Conservation (phyloP, 805 yeast genomes). For the Candida verbasci region DNA sequence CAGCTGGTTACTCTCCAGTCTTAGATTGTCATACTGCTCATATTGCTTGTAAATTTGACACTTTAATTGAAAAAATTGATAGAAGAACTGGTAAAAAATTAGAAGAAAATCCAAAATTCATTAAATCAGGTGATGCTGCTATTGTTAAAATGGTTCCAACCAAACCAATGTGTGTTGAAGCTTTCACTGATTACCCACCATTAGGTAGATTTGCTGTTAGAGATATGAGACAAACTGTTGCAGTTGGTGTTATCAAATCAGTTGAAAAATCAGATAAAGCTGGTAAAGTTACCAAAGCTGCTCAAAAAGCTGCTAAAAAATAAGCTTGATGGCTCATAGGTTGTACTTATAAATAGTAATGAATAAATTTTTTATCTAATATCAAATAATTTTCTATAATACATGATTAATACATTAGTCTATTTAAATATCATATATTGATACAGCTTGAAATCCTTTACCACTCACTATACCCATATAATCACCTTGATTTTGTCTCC, state of each 20-base stretch:
- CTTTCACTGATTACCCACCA: constrained; percentile 43
- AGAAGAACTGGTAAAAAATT: constrained; percentile 53
- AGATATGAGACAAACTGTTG: constrained; percentile 99
- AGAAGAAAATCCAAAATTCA: constrained; percentile 30
- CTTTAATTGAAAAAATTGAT: constrained; percentile 79
- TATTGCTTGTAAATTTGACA: constrained; percentile 84
- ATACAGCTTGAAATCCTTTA: constrained; percentile 64
- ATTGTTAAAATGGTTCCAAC: constrained; percentile 40
- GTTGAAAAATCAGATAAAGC: constrained; percentile 46
- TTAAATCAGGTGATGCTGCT: constrained; percentile 38
- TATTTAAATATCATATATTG: constrained; percentile 11
- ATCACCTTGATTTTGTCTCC: constrained; percentile 63
- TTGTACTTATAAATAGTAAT: constrained; percentile 2
- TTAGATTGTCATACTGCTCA: constrained; percentile 92
- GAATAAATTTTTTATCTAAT: not conserved
- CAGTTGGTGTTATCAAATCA: constrained; percentile 96
- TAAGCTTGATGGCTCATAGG: constrained; percentile 18
- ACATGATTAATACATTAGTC: no score
- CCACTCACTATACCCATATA: constrained; percentile 81
- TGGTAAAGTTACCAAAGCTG: constrained; percentile 48
- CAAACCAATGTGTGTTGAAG: constrained; percentile 43
- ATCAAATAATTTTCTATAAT: no score
- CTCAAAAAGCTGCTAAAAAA: constrained; percentile 44
- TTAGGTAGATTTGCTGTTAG: constrained; percentile 66
- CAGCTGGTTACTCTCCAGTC: constrained; percentile 89